Percentiles rank a stretch among this genome's conserved stretches.
Evolutionary conservation across 2,329 filamentous ascomycete species (phyloP).

Genomic region (Aspergillus pseudonomiae): DNA sequence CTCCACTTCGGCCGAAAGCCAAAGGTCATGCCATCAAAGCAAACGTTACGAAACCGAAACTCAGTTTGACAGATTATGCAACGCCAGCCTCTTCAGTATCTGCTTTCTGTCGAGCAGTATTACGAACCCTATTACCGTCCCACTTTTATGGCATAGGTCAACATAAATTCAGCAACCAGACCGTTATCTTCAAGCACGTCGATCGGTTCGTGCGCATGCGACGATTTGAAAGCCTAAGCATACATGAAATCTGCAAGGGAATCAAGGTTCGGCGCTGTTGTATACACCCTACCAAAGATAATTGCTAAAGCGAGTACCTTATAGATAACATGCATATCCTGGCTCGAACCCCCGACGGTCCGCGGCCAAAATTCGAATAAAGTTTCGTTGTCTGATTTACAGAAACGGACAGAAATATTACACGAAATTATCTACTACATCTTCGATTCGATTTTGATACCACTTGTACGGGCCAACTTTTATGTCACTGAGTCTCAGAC

Average conservation of each 20-base stretch:
- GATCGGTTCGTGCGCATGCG: conserved; percentile 76
- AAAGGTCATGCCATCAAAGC: conserved; percentile 13
- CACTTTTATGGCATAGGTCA: conserved; percentile 71
- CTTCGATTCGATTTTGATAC: conserved; percentile 89
- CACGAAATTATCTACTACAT: conserved; percentile 87
- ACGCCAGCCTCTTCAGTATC: conserved; percentile 72
- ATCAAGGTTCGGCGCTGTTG: conserved; percentile 64
- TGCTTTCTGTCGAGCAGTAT: conserved; percentile 78
- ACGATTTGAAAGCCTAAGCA: conserved; percentile 76
- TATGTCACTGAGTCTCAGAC: conserved; percentile 89
- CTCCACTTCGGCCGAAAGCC: not conserved
- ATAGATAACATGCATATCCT: conserved; percentile 70
- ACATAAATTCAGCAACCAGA: conserved; percentile 62
- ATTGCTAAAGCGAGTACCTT: conserved; percentile 1
- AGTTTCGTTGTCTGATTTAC: conserved; percentile 69
- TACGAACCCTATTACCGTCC: conserved; percentile 72
- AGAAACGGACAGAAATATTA: conserved; percentile 78
- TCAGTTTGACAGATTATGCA: conserved; percentile 66
- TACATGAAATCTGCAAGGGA: conserved; percentile 76
- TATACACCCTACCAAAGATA: not conserved
- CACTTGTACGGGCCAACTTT: conserved; percentile 83
- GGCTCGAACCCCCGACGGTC: conserved; percentile 66
- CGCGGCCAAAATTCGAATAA: conserved; percentile 48
- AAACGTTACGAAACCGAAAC: conserved; percentile 20
- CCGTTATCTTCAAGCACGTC: conserved; percentile 66